Evolutionary conservation across 75 land plant species (phyloP).

Genomic region (Selaginella moellendorffii): DNA sequence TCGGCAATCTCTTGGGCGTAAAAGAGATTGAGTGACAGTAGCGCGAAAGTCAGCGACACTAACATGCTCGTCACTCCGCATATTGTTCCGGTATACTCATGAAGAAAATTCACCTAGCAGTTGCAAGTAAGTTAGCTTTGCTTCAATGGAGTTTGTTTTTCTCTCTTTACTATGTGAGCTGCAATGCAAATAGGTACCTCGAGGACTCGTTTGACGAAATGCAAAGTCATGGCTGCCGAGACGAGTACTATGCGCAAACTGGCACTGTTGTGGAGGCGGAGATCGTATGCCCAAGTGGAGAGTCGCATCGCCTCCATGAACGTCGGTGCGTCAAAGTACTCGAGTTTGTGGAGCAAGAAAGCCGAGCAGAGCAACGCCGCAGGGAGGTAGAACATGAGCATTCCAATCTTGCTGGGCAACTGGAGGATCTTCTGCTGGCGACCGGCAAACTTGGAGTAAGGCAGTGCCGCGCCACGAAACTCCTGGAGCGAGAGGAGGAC

Average conservation of each 20-base stretch:
- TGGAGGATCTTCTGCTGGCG: background rate
- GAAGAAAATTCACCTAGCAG: slow-evolving; percentile 61
- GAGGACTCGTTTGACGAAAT: slow-evolving; percentile 47
- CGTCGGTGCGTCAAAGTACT: background rate
- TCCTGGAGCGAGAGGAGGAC: background rate
- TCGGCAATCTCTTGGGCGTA: slow-evolving; percentile 31
- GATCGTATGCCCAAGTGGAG: background rate
- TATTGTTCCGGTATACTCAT: slow-evolving; percentile 46
- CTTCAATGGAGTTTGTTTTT: no score
- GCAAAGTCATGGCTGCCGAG: slow-evolving; percentile 26
- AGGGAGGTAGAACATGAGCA: background rate
- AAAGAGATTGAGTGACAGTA: slow-evolving; percentile 15
- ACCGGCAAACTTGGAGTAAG: background rate
- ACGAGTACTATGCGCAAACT: slow-evolving; percentile 10
- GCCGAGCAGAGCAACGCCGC: background rate
- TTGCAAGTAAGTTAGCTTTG: no score
- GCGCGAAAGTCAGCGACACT: slow-evolving; percentile 25
- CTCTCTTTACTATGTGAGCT: no score
- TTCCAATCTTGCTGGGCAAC: background rate
- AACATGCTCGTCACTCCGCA: slow-evolving; percentile 8
- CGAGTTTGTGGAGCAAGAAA: background rate
- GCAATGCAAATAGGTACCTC: slow-evolving; percentile 27
- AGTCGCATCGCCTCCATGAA: background rate
- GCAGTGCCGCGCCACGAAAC: background rate
- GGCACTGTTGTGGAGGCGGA: background rate